Conservation (phyloP, 2,329 filamentous ascomycete species). For the Drechmeria coniospora region DNA sequence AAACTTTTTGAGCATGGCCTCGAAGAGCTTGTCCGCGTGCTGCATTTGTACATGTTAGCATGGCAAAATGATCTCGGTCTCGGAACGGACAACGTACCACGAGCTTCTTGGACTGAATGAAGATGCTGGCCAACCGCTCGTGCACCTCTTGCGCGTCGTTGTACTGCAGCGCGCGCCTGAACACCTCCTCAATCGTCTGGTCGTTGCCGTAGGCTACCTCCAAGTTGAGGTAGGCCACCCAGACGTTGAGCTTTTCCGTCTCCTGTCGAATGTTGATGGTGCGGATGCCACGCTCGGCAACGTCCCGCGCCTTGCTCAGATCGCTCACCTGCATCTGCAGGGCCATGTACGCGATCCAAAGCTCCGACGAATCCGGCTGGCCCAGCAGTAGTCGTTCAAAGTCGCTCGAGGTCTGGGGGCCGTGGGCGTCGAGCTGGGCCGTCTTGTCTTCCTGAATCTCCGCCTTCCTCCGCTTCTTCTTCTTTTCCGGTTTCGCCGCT, state of each 20-base stretch:
- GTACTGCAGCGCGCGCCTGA: slow-evolving; percentile 85
- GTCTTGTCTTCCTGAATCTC: slow-evolving; percentile 78
- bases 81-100: slow-evolving; percentile 41
- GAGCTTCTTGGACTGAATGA: slow-evolving; percentile 78
- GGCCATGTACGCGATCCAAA: slow-evolving; percentile 98
- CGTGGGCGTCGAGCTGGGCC: slow-evolving; percentile 76
- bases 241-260: slow-evolving; percentile 85
- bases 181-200: slow-evolving; percentile 67
- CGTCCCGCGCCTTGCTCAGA: slow-evolving; percentile 70
- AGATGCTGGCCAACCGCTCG: slow-evolving; percentile 81
- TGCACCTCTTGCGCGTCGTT: slow-evolving; percentile 85
- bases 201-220: slow-evolving; percentile 82
- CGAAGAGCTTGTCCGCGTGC: slow-evolving; percentile 82
- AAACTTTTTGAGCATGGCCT: slow-evolving; percentile 75
- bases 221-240: slow-evolving; percentile 87
- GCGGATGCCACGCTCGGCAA: slow-evolving; percentile 78
- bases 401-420: slow-evolving; percentile 79
- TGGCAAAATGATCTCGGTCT: background rate
- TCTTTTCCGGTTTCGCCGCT: slow-evolving; percentile 27
- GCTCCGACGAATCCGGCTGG: slow-evolving; percentile 78
- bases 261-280: slow-evolving; percentile 87
- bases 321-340: slow-evolving; percentile 91
- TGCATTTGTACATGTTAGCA: slow-evolving; percentile 20
- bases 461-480: slow-evolving; percentile 58
- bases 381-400: slow-evolving; percentile 87